Evolutionary conservation across 495 filamentous ascomycete genomes (phyloP), one percentile per base, ranked within the genome.

Genomic region (Rhypophila decipiens): DNA sequence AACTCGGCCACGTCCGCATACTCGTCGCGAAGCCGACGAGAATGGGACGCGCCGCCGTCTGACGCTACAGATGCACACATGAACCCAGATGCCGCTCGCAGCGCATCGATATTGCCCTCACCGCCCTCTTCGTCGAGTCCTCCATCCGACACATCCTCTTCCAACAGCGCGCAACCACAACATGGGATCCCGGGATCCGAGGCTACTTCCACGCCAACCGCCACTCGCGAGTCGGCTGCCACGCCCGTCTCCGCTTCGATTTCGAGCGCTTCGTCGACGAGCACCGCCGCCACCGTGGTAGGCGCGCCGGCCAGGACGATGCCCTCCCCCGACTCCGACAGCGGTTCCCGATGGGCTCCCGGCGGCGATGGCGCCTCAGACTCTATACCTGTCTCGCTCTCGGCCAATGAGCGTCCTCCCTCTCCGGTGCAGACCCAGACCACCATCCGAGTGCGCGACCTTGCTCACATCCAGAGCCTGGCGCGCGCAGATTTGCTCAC

Each of bases 381-480:
- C 31, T 15, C 57, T 49, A 23, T 58, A 44, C 22, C 50, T 15
- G n/a, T 53, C 46, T 39, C 56, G 10, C 33, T 44, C 1, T n/a
- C 37, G 23, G 34, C 46, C 37, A 43, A 51, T 31, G 35, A 56
- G 31, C 20, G 47, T 0, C 24, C 51, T 34, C 46, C 24, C 45
- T 55, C 48, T 21, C 60, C 49, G 42, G 55, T 48, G 13, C 46
- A 47, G 55, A 53, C 48, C 18, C 66, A 67, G 33, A 65, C 59
- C 22, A 74, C 66, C 24, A 74, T 96, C 63, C 84, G 81, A 56
- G 85, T 96, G 24, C 82, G 85, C 50, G 86, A 90, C 64, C 72
- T 96, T 18, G 83, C 82, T 20, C 90, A 96, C 64, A 91, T 96
- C 48, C 87, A 90, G 61, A 88, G 85, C 57, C 86, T 96, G 47